Percentiles rank a stretch among this genome's conserved stretches.
Evolutionary conservation across 306 rosid species (phyloP).

Genomic region (Prinsepia uniflora): DNA sequence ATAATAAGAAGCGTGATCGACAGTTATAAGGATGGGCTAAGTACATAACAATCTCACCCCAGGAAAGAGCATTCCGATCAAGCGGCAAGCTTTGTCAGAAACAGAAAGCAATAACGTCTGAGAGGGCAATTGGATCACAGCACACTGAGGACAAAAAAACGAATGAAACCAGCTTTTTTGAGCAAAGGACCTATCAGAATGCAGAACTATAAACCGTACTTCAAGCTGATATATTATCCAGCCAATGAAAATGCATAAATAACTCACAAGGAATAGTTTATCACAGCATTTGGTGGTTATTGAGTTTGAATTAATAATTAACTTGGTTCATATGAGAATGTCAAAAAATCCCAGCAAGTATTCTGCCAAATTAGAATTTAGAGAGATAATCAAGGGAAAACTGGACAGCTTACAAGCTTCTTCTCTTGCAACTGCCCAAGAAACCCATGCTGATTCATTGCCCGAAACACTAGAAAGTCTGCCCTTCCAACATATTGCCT

Average conservation of each 20-base stretch:
- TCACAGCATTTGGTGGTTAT: not conserved
- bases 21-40: slow-evolving; percentile 1
- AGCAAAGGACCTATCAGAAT: not conserved
- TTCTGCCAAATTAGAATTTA: not conserved
- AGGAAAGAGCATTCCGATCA: slow-evolving; percentile 98
- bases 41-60: slow-evolving; percentile 56
- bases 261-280: not conserved
- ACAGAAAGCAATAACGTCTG: slow-evolving; percentile 92
- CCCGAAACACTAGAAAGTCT: slow-evolving; percentile 92
- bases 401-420: slow-evolving; percentile 65
- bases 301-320: not conserved
- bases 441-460: slow-evolving; percentile 91
- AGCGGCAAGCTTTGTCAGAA: slow-evolving; percentile 89
- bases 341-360: not conserved
- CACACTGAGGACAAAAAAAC: slow-evolving; percentile 60
- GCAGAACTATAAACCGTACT: not conserved
- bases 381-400: not conserved
- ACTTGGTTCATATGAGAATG: not conserved
- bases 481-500: slow-evolving; percentile 98
- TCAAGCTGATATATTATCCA: not conserved
- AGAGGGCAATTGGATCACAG: slow-evolving; percentile 92
- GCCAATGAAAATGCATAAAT: not conserved
- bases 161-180: slow-evolving; percentile 14
- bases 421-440: slow-evolving; percentile 93
- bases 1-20: not conserved